A percentile compares a stretch with the other conserved stretches of the same genome.
These are phyloP conservation scores for Psophocarpus tetragonolobus DNA, from an alignment of 306 rosid species.

Conservation along the genomic window DNA sequence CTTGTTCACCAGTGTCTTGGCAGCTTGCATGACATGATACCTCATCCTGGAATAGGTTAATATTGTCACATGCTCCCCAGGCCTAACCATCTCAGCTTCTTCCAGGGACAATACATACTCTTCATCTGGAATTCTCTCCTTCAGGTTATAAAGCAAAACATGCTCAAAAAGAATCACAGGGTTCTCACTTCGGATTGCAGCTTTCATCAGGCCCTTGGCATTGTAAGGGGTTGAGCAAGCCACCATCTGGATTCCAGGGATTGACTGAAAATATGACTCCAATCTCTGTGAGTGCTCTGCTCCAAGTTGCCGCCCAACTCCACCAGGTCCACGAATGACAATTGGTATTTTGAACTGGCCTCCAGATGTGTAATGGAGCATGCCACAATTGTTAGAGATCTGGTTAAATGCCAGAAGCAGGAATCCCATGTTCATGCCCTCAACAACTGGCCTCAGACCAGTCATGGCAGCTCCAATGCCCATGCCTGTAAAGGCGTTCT, in stretches of 20 bases:
- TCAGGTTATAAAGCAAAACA: constrained; percentile 88
- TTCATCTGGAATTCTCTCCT: constrained; percentile 95
- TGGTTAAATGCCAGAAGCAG: constrained; percentile 95
- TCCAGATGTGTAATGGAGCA: constrained; percentile 98
- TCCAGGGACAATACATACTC: constrained; percentile 88
- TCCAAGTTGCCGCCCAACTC: constrained; percentile 97
- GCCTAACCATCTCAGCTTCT: constrained; percentile 97
- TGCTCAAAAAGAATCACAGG: constrained; percentile 98
- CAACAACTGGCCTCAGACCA: constrained; percentile 89
- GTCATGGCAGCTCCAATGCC: constrained; percentile 99
- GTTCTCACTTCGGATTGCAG: constrained; percentile 92
- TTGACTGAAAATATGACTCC: constrained; percentile 93
- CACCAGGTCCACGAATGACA: constrained; percentile 98
- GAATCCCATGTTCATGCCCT: constrained; percentile 99
- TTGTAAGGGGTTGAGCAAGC: constrained; percentile 98
- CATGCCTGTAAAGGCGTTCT: constrained; percentile 94
- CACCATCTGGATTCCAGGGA: constrained; percentile 98
- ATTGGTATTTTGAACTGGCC: constrained; percentile 95
- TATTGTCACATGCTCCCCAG: constrained; percentile 89
- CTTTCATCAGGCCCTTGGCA: constrained; percentile 98
- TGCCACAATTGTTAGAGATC: constrained; percentile 95
- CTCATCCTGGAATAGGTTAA: constrained; percentile 94
- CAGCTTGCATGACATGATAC: constrained; percentile 99
- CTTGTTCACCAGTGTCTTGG: constrained; percentile 90
- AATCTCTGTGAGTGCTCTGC: constrained; percentile 95